phyloP scores from a whole-genome alignment of 768 basidiomycete genomes.

The Kockovaella imperatae region DNA sequence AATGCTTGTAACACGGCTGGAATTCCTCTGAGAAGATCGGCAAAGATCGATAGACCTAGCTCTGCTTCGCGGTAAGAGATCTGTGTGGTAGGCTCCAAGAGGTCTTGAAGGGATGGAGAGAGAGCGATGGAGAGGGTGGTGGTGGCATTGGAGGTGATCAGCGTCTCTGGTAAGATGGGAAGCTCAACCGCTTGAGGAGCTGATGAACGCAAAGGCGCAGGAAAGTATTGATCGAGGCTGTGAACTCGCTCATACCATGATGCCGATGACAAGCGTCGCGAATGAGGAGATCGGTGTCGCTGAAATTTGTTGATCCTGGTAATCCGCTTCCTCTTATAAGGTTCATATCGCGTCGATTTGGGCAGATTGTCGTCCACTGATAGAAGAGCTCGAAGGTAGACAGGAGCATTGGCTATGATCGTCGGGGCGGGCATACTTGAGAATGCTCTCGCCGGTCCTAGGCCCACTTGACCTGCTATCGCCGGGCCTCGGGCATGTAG shows the following conservation, averaged over 20 bases:
- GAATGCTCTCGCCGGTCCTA: conserved; percentile 27
- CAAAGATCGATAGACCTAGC: conserved; percentile 22
- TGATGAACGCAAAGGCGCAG: conserved; percentile 4
- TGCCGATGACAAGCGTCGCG: conserved; percentile 11
- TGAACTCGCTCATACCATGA: conserved; percentile 13
- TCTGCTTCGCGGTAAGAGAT: conserved; percentile 18
- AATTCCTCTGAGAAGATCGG: conserved; percentile 16
- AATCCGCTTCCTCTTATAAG: conserved; percentile 13
- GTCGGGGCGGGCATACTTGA: conserved; percentile 9
- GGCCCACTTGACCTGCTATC: conserved; percentile 22
- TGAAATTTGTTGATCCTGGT: neutral
- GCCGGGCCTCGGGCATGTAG: conserved; percentile 9
- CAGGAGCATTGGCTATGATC: conserved; percentile 13
- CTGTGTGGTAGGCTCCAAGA: conserved; percentile 14
- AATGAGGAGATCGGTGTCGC: neutral
- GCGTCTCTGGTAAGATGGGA: conserved; percentile 18
- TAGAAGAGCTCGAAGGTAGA: conserved; percentile 29
- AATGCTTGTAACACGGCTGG: conserved; percentile 22
- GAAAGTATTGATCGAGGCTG: conserved; percentile 18
- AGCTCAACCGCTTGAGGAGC: conserved; percentile 3
- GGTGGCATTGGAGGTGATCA: conserved; percentile 21
- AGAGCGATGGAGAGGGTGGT: conserved; percentile 23
- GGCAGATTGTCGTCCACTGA: no score
- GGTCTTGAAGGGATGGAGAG: conserved; percentile 18
- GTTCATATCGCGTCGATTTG: conserved; percentile 11